Conservation (phyloP, 78 protist species). For the Tieghemostelium lacteum region DNA sequence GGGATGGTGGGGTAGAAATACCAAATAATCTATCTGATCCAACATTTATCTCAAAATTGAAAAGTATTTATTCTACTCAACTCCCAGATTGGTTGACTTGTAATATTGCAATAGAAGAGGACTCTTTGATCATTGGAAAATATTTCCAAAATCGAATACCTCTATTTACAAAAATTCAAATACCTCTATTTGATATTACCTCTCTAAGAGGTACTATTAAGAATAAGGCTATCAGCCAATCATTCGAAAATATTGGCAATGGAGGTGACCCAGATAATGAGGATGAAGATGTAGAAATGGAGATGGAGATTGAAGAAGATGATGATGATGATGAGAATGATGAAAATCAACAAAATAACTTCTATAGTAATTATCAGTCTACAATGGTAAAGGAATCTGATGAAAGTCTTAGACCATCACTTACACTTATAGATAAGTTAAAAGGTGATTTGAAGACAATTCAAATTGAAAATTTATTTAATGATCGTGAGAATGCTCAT, state of each 20-base stretch:
- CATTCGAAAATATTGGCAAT: background rate
- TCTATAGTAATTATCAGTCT: background rate
- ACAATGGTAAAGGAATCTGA: background rate
- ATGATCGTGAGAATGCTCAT: conserved; percentile 44
- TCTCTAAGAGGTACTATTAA: too few relatives aligned
- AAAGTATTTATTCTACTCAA: conserved; percentile 11
- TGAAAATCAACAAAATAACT: background rate
- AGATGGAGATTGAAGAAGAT: conserved; percentile 25
- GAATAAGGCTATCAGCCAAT: too few relatives aligned
- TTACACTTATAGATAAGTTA: conserved; percentile 39
- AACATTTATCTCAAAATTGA: background rate
- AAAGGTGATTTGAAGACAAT: conserved; percentile 28
- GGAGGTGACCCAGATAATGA: background rate
- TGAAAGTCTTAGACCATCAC: background rate
- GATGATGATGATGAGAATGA: background rate
- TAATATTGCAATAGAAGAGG: conserved; percentile 27
- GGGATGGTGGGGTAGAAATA: conserved; percentile 58
- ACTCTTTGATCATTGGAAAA: conserved; percentile 6
- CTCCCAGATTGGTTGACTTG: conserved; percentile 33
- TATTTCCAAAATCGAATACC: conserved; percentile 4
- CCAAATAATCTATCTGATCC: conserved; percentile 22
- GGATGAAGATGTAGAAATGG: conserved; percentile 18
- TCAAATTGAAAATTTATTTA: conserved; percentile 31
- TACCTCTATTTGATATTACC: conserved; percentile 2
- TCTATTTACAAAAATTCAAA: conserved; percentile 2